Percentiles rank a stretch among this genome's conserved stretches.
Evolutionary conservation across 177 flowering plant genomes (phyloP).

Genomic region (Tripterygium wilfordii): DNA sequence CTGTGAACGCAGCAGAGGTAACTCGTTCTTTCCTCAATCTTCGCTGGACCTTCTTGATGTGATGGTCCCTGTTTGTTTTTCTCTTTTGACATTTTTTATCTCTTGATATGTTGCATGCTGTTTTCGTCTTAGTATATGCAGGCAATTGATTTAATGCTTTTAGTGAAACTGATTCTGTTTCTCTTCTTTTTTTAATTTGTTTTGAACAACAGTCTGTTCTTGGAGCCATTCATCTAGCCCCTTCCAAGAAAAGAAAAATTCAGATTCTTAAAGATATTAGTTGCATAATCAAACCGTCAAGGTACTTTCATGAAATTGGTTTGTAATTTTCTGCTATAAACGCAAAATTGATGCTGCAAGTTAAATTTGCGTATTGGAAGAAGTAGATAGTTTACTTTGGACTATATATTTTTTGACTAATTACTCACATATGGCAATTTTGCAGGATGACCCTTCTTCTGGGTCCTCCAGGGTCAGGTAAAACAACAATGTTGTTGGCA

Average conservation of each 20-base stretch:
- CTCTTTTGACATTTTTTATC: neutral
- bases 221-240: conserved; percentile 25
- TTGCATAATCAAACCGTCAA: conserved; percentile 43
- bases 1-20: conserved; percentile 35
- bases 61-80: neutral
- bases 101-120: no score
- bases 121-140: no score
- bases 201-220: conserved; percentile 19
- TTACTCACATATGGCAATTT: conserved; percentile 1
- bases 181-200: neutral
- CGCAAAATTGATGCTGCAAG: no score
- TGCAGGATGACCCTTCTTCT: conserved; percentile 55
- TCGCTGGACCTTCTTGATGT: no score
- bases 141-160: no score
- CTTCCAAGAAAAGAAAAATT: conserved; percentile 35
- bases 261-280: conserved; percentile 34
- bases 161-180: neutral
- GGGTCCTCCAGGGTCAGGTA: conserved; percentile 55
- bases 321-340: no score
- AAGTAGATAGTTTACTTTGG: no score
- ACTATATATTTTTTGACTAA: no score
- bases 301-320: conserved; percentile 23
- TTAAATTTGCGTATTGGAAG: no score
- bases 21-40: neutral
- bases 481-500: conserved; percentile 44